Evolutionary conservation across 2,329 filamentous ascomycete species (phyloP), one percentile per base, ranked within the genome.

Genomic region (Beauveria rudraprayagi): DNA sequence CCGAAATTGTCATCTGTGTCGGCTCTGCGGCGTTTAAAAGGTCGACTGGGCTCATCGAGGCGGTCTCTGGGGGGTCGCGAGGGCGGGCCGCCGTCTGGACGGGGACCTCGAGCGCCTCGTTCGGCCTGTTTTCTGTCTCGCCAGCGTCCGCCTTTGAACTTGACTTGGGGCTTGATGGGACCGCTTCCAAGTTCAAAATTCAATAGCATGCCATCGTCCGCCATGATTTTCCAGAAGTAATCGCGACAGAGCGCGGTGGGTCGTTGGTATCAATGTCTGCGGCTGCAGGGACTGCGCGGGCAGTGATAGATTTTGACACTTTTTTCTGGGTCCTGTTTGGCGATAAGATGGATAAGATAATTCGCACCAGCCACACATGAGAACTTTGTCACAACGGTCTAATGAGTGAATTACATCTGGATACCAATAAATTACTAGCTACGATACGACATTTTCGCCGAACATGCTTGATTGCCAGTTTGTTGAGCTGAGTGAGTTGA

Each of bases 71-170:
- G 51, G 19, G 65, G 65, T 48, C 68, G 66, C 52, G 63, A 62
- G 10, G 66, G 44, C 9, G 63, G 57, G 37, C 63, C 63, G 14
- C 48, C 7, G 63, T 62, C 3, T 66, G 67, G 34, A 68, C 53
- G 41, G 19, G 40, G 50, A 30, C 28, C 41, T 55, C 67, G 70
- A 44, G 72, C 73, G 22, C 70, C 70, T 63, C 69, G 71, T 63
- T 76, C 69, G 19, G 92, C 92, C 61, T 86, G 88, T 63, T 93
- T 82, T 64, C 94, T 84, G 71, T 96, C 92, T 70, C 90, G 89
- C 94, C 94, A 99, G 68, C 85, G 84, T n/a, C 94, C 94, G 67
- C 94, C 94, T 72, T 89, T 94, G 74, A 95, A 90, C 66, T 81
- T 85, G 63, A 83, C 78, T 59, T 83, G 77, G 6, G 82, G 79